A percentile compares a stretch with the other conserved stretches of the same genome.
These are phyloP conservation scores for Aspergillus jensenii DNA, from an alignment of 2,329 filamentous ascomycete genomes.

Conservation along the genomic window DNA sequence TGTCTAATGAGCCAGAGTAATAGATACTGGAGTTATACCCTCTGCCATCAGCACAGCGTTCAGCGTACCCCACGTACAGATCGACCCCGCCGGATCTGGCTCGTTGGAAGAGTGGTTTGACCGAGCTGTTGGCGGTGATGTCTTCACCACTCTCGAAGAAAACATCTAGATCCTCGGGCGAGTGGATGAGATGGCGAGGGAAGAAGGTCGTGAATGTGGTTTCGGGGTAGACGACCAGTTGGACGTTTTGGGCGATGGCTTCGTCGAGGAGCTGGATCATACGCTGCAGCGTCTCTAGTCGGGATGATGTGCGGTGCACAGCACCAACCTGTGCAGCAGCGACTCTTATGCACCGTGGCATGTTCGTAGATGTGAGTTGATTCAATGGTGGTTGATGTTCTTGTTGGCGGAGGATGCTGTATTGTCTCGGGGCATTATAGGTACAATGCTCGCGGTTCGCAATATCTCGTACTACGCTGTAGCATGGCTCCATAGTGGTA, in stretches of 20 bases:
- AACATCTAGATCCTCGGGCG: conserved; percentile 44
- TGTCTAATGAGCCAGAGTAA: conserved; percentile 45
- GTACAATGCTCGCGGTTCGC: too few species aligned
- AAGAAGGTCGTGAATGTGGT: conserved; percentile 60
- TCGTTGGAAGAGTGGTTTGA: conserved; percentile 50
- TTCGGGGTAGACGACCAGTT: conserved; percentile 56
- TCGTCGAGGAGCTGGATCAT: conserved; percentile 52
- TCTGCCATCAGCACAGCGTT: conserved; percentile 45
- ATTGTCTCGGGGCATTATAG: too few species aligned
- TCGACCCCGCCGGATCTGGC: conserved; percentile 51
- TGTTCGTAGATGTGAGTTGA: conserved; percentile 16
- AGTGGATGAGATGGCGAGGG: conserved; percentile 51
- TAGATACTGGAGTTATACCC: conserved; percentile 56
- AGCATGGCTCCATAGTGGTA: too few species aligned
- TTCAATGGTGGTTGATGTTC: too few species aligned
- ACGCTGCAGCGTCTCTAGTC: conserved; percentile 46
- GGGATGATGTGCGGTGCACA: conserved; percentile 44
- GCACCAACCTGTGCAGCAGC: conserved; percentile 57
- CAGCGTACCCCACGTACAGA: conserved; percentile 55
- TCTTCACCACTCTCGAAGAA: conserved; percentile 53
- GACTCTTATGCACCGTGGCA: conserved; percentile 46
- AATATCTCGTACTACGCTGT: too few species aligned
- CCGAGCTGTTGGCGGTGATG: conserved; percentile 42
- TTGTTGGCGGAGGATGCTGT: too few species aligned
- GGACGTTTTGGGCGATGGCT: conserved; percentile 46